These are phyloP conservation scores for Paratinospora sagittata DNA, from an alignment of 164 flowering plant species.

Conservation along the genomic window DNA sequence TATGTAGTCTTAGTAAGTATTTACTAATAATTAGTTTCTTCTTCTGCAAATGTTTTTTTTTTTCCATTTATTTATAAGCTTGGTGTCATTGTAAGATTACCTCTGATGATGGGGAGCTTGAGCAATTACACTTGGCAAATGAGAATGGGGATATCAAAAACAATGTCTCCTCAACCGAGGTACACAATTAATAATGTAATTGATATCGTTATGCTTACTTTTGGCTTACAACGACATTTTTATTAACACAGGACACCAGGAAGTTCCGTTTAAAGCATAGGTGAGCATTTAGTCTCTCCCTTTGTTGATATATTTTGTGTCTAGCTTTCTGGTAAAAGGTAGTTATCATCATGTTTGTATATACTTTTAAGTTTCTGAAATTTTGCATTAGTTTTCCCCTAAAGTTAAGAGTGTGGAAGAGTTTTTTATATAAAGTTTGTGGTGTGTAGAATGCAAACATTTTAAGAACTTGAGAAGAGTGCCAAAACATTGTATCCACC, in stretches of 20 bases:
- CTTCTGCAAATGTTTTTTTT: background rate
- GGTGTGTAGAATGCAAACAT: background rate
- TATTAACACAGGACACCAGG: slow-evolving; percentile 17
- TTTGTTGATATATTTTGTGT: background rate
- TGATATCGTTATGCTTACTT: background rate
- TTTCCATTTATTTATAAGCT: background rate
- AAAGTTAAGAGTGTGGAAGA: background rate
- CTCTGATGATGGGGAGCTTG: slow-evolving; percentile 40
- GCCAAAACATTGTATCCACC: background rate
- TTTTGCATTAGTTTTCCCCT: background rate
- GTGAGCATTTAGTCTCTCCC: slow-evolving; percentile 21
- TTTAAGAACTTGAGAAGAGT: background rate
- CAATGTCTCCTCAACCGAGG: slow-evolving; percentile 23
- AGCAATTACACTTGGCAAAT: slow-evolving; percentile 32
- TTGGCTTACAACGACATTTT: slow-evolving; percentile 16
- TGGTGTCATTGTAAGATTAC: slow-evolving; percentile 27
- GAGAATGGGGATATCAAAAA: slow-evolving; percentile 38
- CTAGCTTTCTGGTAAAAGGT: background rate
- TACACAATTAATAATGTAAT: slow-evolving; percentile 6
- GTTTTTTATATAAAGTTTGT: background rate
- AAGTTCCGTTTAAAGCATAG: slow-evolving; percentile 15
- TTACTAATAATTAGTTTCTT: slow-evolving; percentile 3
- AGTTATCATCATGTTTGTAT: background rate
- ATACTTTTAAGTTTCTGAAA: no score
- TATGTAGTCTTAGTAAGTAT: background rate